phyloP scores from a whole-genome alignment of 345 rosid genomes.

The Aurinia saxatilis region DNA sequence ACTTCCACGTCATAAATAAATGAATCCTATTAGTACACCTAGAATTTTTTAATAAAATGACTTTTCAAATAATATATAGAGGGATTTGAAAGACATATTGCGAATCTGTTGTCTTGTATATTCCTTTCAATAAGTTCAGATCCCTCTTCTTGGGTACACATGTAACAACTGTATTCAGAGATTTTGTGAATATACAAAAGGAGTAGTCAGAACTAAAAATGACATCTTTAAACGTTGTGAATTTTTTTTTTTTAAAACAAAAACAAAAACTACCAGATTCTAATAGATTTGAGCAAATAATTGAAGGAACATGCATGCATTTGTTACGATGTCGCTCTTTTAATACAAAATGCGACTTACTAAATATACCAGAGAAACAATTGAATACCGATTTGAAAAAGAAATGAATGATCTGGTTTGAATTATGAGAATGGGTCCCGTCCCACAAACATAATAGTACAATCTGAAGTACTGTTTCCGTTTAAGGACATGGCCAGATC shows the following conservation, averaged over 20 bases:
- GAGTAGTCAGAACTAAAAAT: background rate
- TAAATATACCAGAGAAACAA: background rate
- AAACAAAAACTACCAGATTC: no score
- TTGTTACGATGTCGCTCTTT: constrained; percentile 1
- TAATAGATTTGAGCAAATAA: constrained; percentile 3
- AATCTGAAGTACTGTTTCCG: constrained; percentile 24
- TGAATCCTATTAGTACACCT: no score
- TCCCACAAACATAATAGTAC: background rate
- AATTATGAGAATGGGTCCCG: background rate
- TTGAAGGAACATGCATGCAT: constrained; percentile 6
- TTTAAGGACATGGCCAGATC: constrained; percentile 23
- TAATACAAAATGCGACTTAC: constrained; percentile 1
- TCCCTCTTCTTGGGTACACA: no score
- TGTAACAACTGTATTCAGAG: no score
- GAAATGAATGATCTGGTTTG: constrained; percentile 2
- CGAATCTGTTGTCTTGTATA: no score
- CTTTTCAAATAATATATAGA: no score
- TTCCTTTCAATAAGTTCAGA: no score
- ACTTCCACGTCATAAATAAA: no score
- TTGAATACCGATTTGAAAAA: background rate
- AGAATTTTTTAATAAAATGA: no score
- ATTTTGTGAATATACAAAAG: no score
- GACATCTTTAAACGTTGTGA: background rate
- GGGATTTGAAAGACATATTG: no score
- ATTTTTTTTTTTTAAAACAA: no score